Conservation (phyloP, 2,329 filamentous ascomycete genomes). For the Stagonosporopsis rhizophila region DNA sequence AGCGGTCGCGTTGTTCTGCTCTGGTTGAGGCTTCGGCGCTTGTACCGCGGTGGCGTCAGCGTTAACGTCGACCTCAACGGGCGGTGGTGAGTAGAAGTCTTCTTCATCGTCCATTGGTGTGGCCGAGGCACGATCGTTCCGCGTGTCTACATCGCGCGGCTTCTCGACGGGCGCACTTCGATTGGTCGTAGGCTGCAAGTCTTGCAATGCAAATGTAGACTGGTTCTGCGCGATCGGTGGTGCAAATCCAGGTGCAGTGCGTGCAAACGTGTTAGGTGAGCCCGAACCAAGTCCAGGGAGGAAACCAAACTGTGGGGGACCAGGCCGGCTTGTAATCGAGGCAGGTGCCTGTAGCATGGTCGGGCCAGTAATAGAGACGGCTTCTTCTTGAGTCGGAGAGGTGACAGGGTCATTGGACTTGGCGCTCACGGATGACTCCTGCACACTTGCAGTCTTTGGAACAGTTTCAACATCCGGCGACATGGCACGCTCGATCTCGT, state of each 20-base stretch:
- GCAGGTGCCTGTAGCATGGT: neutral
- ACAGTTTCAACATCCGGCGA: conserved; percentile 17
- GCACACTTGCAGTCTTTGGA: neutral
- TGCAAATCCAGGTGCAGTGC: neutral
- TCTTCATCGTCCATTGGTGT: conserved; percentile 42
- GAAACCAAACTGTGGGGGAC: neutral
- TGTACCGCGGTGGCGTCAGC: neutral
- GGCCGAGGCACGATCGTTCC: conserved; percentile 19
- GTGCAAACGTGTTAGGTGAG: neutral
- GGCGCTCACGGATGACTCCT: neutral
- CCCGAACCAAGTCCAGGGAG: conserved; percentile 27
- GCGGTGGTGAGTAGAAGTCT: conserved; percentile 46
- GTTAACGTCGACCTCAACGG: conserved; percentile 2
- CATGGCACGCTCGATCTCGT: conserved; percentile 45
- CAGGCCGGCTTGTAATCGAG: neutral
- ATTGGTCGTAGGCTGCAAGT: neutral
- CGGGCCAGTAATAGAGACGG: neutral
- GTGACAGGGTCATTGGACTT: neutral
- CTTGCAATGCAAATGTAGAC: neutral
- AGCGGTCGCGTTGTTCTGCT: conserved; percentile 1
- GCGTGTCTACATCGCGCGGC: neutral
- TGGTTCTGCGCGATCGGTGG: neutral
- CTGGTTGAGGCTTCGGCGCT: conserved; percentile 7
- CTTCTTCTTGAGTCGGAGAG: neutral
- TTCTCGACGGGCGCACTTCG: neutral